Base-by-base conservation (phyloP, 192 early-diverging fungal genomes). In the Coemansia sp. region DNA sequence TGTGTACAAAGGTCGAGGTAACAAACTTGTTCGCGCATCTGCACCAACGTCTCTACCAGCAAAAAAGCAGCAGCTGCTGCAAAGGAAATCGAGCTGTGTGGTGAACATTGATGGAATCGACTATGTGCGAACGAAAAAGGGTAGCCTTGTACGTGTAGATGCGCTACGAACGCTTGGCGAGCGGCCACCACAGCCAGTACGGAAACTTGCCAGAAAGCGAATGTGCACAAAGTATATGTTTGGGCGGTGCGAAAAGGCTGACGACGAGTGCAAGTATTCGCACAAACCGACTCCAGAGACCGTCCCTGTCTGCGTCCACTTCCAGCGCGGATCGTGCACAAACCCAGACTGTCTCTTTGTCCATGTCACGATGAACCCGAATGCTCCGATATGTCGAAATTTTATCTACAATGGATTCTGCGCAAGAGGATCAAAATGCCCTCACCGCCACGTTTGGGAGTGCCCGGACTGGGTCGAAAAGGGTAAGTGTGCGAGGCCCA, bases 391-490 rank as follows among this genome's bases (percentile, higher is more conserved):
- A 18, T 92, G 90, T 48, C 81, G 82, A 29, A 73, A 73, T 2
- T 92, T 92, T 79, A 84, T 86, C 0, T 79, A 82, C 21, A 80
- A 85, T 34, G 89, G 89, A 0, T 87, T 74, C 64, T 92, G 90
- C 63, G 71, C 81, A 12, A 78, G 81, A 40, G 90, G 87, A 20
- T 30, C 23, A 0, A 61, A 66, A 7, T 92, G 90, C 60, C 67
- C 69, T 20, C 70, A 87, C 53, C 82, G 87, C 4, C 90, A 92
- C 70, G 83, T 89, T 5, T 84, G 84, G 71, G 84, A 89, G 21
- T 92, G 90, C 42, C 90, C 90, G 0, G 87, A 87, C 63, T 89
- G 88, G 82, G 83, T 78, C 0, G 87, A 87, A 18, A 85, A 86
- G 25, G 75, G 77, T 12, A 84, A 84, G 26, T 92, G 90, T 58